Conservation (phyloP, 495 filamentous ascomycete species). For the Aspergillus homomorphus region DNA sequence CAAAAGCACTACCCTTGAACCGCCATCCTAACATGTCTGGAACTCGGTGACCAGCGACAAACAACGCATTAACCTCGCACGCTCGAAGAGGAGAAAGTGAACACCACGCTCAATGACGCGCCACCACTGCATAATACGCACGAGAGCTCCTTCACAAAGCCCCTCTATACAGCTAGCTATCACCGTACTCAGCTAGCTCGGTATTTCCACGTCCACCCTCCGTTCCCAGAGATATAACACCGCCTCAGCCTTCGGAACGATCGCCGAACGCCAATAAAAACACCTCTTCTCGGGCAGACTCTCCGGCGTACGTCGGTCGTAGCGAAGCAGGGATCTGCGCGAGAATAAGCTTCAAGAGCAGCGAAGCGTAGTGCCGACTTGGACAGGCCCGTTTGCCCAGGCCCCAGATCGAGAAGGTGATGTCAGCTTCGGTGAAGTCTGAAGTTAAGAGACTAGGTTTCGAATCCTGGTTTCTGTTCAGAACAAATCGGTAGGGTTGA, state of each 20-base stretch:
- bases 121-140: too few species aligned
- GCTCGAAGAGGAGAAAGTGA: too few species aligned
- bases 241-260: conserved; percentile 2
- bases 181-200: too few species aligned
- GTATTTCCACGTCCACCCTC: not conserved
- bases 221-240: conserved; percentile 1
- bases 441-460: not conserved
- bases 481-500: conserved; percentile 1
- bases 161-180: too few species aligned
- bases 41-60: too few species aligned
- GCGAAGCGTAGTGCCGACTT: conserved; percentile 1
- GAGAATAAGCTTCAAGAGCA: conserved; percentile 5
- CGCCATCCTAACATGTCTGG: too few species aligned
- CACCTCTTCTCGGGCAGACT: not conserved
- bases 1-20: too few species aligned
- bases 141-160: too few species aligned
- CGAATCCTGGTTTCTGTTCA: too few species aligned
- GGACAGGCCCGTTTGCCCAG: conserved; percentile 9
- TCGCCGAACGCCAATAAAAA: conserved; percentile 7
- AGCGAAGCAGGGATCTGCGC: conserved; percentile 1
- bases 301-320: not conserved
- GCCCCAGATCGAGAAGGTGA: conserved; percentile 5
- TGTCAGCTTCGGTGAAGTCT: conserved; percentile 2
- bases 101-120: too few species aligned
- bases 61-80: too few species aligned